Conservation (phyloP, 345 rosid species). For the Salix caprea region DNA sequence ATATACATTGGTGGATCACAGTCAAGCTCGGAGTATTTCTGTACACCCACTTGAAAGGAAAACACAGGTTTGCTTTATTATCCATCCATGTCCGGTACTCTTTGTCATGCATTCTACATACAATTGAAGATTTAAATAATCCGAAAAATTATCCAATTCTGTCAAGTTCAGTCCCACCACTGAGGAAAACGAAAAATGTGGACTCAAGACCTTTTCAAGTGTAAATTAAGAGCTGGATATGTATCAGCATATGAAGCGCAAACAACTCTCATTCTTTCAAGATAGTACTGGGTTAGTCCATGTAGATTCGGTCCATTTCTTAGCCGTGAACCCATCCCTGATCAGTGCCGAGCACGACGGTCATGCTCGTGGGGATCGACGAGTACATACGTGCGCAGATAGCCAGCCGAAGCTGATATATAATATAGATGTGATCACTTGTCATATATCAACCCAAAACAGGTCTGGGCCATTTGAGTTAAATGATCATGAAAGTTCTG, state of each 20-base stretch:
- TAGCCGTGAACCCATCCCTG: conserved; percentile 11
- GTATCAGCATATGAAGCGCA: neutral
- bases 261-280: neutral
- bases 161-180: conserved; percentile 15
- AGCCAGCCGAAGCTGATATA: neutral
- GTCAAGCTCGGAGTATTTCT: neutral
- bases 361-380: neutral
- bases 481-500: neutral
- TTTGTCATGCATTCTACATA: neutral
- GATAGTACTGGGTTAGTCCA: neutral
- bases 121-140: neutral
- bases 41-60: neutral
- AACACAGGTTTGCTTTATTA: too few relatives aligned
- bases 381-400: neutral
- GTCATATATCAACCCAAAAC: too few relatives aligned
- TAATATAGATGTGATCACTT: neutral
- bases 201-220: neutral
- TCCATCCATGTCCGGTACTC: neutral
- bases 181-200: neutral
- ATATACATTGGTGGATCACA: neutral
- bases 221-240: neutral
- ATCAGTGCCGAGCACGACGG: neutral
- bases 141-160: too few relatives aligned
- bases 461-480: neutral
- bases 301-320: conserved; percentile 4